Conservation (phyloP, 2,329 filamentous ascomycete genomes). For the Colletotrichum liaoningense region DNA sequence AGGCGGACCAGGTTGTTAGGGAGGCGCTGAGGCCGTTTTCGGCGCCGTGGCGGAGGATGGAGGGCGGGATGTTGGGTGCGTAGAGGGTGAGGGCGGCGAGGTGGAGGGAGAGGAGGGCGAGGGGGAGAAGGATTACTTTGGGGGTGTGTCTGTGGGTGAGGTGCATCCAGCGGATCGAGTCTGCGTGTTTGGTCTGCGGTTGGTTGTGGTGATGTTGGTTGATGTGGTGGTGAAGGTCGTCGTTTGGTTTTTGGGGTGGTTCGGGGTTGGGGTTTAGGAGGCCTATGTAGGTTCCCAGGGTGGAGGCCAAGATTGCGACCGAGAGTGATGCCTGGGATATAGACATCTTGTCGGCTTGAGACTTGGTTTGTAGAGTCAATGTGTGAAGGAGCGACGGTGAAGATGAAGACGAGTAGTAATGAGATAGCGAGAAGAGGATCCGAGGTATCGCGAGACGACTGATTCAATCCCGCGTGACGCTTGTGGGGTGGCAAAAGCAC, state of each 20-base stretch:
- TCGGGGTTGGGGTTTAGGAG: conserved; percentile 46
- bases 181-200: neutral
- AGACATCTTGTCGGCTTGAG: neutral
- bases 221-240: conserved; percentile 32
- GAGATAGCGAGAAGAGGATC: neutral
- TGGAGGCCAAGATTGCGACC: conserved; percentile 40
- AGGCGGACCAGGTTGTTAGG: conserved; percentile 50
- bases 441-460: neutral
- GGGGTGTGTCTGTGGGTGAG: conserved; percentile 41
- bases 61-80: conserved; percentile 39
- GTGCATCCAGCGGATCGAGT: conserved; percentile 39
- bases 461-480: neutral
- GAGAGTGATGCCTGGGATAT: neutral
- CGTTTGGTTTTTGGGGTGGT: conserved; percentile 25
- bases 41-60: conserved; percentile 41
- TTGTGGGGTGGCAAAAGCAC: conserved; percentile 3
- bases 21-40: conserved; percentile 45
- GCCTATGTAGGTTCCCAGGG: conserved; percentile 44
- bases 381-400: neutral
- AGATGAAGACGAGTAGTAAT: too few relatives aligned
- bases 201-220: neutral
- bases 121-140: conserved; percentile 39
- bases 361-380: neutral
- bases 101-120: conserved; percentile 40
- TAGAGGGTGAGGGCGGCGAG: conserved; percentile 37